These are phyloP conservation scores for Sisymbrium altissimum DNA, from an alignment of 345 rosid species.

Conservation along the genomic window DNA sequence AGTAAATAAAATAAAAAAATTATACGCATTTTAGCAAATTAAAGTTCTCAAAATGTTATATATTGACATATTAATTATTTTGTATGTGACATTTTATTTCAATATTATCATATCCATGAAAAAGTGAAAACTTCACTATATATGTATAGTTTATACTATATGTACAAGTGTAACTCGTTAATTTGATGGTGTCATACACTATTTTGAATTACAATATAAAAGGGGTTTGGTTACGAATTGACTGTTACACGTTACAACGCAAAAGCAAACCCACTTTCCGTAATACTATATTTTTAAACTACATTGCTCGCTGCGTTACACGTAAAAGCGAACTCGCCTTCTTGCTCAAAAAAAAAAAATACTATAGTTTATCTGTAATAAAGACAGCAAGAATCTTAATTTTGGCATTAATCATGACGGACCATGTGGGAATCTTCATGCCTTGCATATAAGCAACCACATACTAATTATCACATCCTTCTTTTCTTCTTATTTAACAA, in stretches of 20 bases:
- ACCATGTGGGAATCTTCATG: constrained; percentile 36
- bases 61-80: not conserved
- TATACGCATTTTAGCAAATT: no score
- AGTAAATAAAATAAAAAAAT: not conserved
- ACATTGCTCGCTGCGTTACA: not conserved
- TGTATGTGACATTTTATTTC: not conserved
- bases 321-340: constrained; percentile 17
- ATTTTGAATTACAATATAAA: not conserved
- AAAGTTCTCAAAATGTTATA: not conserved
- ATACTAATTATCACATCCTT: constrained; percentile 22
- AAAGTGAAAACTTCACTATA: not conserved
- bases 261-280: constrained; percentile 18
- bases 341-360: not conserved
- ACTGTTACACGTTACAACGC: constrained; percentile 21
- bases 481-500: constrained; percentile 10
- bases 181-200: not conserved
- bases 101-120: not conserved
- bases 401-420: constrained; percentile 30
- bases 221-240: constrained; percentile 8
- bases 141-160: not conserved
- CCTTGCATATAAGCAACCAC: constrained; percentile 23
- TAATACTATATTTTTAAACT: not conserved
- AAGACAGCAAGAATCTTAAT: constrained; percentile 28
- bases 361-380: not conserved
- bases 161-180: not conserved